A percentile compares a stretch with the other conserved stretches of the same genome.
These are phyloP conservation scores for Phytophthora sp. DNA, from an alignment of 352 stramenopile species.

Conservation along the genomic window DNA sequence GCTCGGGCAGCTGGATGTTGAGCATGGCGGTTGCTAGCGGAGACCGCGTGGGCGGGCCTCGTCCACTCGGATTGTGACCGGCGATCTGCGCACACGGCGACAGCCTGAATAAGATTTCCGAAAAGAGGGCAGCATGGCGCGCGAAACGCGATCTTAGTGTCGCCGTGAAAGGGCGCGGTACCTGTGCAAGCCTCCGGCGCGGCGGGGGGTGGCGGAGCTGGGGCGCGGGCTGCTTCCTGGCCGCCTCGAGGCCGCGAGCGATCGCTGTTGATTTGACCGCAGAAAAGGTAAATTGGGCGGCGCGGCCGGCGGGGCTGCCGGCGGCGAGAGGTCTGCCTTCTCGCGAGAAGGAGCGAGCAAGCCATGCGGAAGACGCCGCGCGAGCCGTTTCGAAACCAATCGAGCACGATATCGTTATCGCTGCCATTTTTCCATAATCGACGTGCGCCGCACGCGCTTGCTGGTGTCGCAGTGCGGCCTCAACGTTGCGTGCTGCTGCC, in stretches of 20 bases:
- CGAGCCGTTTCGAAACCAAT: constrained; percentile 29
- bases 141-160: constrained; percentile 10
- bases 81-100: constrained; percentile 10
- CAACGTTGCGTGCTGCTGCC: background rate
- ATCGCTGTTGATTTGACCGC: constrained; percentile 18
- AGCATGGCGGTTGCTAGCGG: constrained; percentile 24
- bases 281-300: constrained; percentile 25
- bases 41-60: background rate
- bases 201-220: background rate
- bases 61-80: constrained; percentile 33
- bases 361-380: background rate
- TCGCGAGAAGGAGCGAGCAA: constrained; percentile 13
- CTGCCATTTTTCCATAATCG: background rate
- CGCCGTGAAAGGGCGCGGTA: constrained; percentile 31
- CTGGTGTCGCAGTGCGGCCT: background rate
- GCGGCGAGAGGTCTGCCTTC: background rate
- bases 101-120: constrained; percentile 35
- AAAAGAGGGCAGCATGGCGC: constrained; percentile 10
- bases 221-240: constrained; percentile 1
- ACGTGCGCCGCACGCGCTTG: background rate
- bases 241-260: background rate
- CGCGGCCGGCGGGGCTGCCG: background rate
- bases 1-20: constrained; percentile 55
- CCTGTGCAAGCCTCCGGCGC: background rate
- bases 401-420: background rate